A percentile compares a stretch with the other conserved stretches of the same genome.
These are phyloP conservation scores for Puccinia coronata DNA, from an alignment of 1,284 basidiomycete species.

Conservation along the genomic window DNA sequence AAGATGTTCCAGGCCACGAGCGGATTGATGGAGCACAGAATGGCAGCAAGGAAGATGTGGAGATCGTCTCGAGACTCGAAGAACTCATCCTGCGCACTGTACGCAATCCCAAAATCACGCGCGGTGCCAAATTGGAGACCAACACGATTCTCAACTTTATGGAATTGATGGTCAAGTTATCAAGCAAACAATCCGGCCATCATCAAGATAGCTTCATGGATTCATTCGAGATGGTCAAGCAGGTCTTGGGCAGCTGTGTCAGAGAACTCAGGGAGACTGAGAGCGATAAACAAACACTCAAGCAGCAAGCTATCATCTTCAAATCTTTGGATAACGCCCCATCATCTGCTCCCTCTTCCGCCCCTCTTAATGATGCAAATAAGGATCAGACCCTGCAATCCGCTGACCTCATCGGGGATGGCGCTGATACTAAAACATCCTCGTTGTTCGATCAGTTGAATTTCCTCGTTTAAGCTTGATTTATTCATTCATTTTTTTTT, in stretches of 20 bases:
- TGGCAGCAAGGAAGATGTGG: neutral
- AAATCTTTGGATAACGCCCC: constrained; percentile 5
- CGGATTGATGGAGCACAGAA: neutral
- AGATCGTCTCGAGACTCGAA: constrained; percentile 10
- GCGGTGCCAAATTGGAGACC: constrained; percentile 25
- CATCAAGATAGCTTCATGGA: neutral
- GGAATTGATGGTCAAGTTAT: constrained; percentile 6
- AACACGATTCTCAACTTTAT: constrained; percentile 41
- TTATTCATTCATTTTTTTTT: too few relatives aligned
- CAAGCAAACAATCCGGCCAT: neutral
- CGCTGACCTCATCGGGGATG: neutral
- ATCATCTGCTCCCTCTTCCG: neutral
- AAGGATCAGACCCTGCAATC: neutral
- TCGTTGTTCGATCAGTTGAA: constrained; percentile 4
- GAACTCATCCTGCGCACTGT: constrained; percentile 1
- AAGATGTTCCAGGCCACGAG: neutral
- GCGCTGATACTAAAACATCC: neutral
- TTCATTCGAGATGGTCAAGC: constrained; percentile 2
- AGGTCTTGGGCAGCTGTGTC: neutral
- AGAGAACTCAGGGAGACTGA: constrained; percentile 16
- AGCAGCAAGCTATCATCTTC: constrained; percentile 20
- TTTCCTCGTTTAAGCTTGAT: constrained; percentile 18
- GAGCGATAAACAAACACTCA: neutral
- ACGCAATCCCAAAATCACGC: neutral
- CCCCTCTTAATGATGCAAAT: neutral